phyloP scores from a whole-genome alignment of 768 basidiomycete species.

The Pluteus cervinus region DNA sequence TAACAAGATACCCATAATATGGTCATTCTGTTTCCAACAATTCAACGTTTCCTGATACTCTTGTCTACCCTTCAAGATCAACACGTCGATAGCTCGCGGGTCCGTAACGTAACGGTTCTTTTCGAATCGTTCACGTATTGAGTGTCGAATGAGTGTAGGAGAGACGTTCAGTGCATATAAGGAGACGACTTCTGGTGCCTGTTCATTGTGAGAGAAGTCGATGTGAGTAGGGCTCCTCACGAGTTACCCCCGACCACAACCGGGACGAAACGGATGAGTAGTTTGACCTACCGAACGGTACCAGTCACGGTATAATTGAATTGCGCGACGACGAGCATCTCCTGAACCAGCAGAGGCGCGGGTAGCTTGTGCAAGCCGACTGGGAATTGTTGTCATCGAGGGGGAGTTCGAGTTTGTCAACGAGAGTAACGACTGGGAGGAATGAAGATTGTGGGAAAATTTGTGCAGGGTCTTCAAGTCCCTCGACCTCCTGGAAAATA shows the following conservation, averaged over 20 bases:
- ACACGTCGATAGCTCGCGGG: constrained; percentile 74
- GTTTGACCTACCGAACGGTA: constrained; percentile 71
- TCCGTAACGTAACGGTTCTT: constrained; percentile 79
- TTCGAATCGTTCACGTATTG: constrained; percentile 85
- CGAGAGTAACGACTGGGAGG: constrained; percentile 8
- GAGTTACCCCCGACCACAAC: too few relatives aligned
- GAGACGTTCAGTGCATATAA: constrained; percentile 82
- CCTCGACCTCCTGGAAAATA: too few relatives aligned
- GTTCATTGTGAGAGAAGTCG: constrained; percentile 3
- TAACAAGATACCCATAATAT: constrained; percentile 68
- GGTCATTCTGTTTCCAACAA: constrained; percentile 85
- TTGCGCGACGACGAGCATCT: constrained; percentile 62
- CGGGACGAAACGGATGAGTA: too few relatives aligned
- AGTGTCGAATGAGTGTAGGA: constrained; percentile 69
- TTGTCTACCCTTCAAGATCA: constrained; percentile 77
- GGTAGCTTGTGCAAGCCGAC: constrained; percentile 74
- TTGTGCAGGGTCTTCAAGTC: too few relatives aligned
- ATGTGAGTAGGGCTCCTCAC: constrained; percentile 3
- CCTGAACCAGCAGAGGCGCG: constrained; percentile 46
- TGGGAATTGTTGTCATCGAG: constrained; percentile 71
- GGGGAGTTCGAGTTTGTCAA: too few relatives aligned
- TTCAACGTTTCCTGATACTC: constrained; percentile 96
- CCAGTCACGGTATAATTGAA: constrained; percentile 90
- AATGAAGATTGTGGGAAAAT: constrained; percentile 5
- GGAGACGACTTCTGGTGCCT: constrained; percentile 89